Percentiles rank a stretch among this genome's conserved stretches.
Conservation (phyloP, 257 asterid genomes). For the Solanum sejunctum region DNA sequence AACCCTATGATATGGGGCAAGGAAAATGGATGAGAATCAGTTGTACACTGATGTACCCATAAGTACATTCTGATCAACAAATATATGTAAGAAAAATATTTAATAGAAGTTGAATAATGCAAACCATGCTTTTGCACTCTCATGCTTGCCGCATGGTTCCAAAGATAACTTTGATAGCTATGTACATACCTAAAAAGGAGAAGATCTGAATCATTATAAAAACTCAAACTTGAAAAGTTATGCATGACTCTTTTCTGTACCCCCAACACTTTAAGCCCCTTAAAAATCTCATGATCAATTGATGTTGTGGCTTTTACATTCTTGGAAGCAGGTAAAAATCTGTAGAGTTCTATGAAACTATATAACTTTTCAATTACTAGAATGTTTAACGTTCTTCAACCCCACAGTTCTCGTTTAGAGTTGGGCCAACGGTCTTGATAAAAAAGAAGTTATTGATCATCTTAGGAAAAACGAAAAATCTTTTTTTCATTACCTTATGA, state of each 20-base stretch:
- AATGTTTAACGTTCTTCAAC: background rate
- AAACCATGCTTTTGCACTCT: constrained; percentile 78
- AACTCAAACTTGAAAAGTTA: background rate
- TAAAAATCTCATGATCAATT: background rate
- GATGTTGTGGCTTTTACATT: background rate
- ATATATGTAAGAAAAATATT: background rate
- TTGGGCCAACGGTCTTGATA: background rate
- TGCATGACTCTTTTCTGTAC: background rate
- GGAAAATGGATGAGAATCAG: background rate
- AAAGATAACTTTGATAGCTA: constrained; percentile 90
- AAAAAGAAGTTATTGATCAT: too few relatives aligned
- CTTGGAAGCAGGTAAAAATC: background rate
- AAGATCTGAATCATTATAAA: constrained; percentile 13
- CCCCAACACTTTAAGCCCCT: background rate
- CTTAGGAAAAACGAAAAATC: too few relatives aligned
- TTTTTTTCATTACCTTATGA: background rate
- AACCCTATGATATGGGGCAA: constrained; percentile 35
- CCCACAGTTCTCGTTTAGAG: background rate
- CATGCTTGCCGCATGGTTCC: constrained; percentile 93
- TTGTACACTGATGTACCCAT: background rate
- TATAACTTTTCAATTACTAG: background rate
- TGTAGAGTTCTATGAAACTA: background rate
- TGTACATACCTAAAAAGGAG: constrained; percentile 72
- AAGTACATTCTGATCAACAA: background rate
- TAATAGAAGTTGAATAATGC: background rate